Base-by-base conservation (phyloP, 2,329 filamentous ascomycete genomes). In the Cladophialophora chaetospira region DNA sequence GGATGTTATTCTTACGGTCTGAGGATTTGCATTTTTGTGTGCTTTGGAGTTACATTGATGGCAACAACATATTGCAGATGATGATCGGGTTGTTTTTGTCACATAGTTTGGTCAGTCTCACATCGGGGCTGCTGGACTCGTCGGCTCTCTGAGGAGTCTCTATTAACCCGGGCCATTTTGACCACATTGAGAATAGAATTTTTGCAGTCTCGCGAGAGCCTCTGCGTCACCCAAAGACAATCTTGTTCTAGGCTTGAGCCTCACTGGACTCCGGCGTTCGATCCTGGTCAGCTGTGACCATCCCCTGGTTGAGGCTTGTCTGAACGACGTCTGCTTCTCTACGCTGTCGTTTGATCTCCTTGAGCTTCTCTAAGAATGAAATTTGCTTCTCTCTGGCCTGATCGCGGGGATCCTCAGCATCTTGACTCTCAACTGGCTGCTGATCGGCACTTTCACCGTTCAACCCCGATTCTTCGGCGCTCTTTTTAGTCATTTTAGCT, bases 281-380 rank as follows among this genome's bases (percentile, higher is more conserved):
- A 31, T 38, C 26, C 3, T 69, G 73, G 17, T 68, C 68, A n/a
- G 68, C 69, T 71, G 73, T 75, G 23, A 69, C 72, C 9, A 56
- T 35, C 66, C 68, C 17, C 68, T 69, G 21, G 44, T 62, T 53
- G 28, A 46, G 53, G 40, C 40, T 57, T 23, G 85, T 88, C 23
- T 72, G 71, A n/a, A 89, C 85, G 13, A 82, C 73, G 67, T 90
- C 88, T 15, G 70, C 77, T 69, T 90, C 86, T 5, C 85, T 86
- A 63, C 79, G 84, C 25, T 78, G 77, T 46, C 78, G 79, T 70
- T 91, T 91, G 49, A 87, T 71, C 10, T 80, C 78, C 63, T 86
- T 87, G 21, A 91, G 67, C 25, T 82, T 82, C 64, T 88, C 82
- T 1, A 91, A 72, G 67, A 91, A 91, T 13, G 68, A 68, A 1